Evolutionary conservation across 75 land plant genomes (phyloP), one percentile per base, ranked within the genome.

Genomic region (Cunninghamia lanceolata): DNA sequence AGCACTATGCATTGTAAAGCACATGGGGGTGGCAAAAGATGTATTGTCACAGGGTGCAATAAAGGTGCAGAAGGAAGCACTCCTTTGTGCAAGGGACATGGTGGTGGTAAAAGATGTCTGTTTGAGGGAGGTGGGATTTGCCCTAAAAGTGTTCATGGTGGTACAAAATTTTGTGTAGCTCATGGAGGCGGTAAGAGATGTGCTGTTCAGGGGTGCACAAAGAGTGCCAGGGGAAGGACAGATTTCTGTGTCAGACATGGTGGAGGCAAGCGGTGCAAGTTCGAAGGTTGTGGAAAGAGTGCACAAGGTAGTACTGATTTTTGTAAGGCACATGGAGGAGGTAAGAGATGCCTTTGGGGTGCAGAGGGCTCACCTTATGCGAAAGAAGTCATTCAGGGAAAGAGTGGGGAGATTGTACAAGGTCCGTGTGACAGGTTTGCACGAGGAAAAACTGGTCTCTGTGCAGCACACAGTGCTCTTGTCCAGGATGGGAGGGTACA

Each of bases 251-350:
- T 97, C 39, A 91, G 93, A 35, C 99, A 97, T 90, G 99, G 99
- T 47, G 99, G 99, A 34, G 99, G 99, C 17, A 97, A 97, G 86
- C 89, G 99, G 52, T 97, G 99, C 90, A 91, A 90, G 84, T 87
- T 82, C 35, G 96, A 92, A 40, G 88, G 88, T 17, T 97, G 99
- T 83, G 91, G 91, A 21, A 97, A 96, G 86, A 96, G 99, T 88
- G 99, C 99, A n/a, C 97, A 95, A 85, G 99, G 99, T 2, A 95
- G 99, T 90, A 97, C 99, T 14, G 99, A 97, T 83, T 97, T 97
- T 73, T 97, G 99, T 83, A 97, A 97, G 88, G 97, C 97, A 28
- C 99, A 97, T 88, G 99, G 99, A 4, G 96, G 99, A 32, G 98
- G 99, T 21, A 97, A 97, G 83, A 91, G 95, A 75, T 97, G 99